phyloP scores from a whole-genome alignment of 2,329 filamentous ascomycete species.

The Cladosporium halotolerans region DNA sequence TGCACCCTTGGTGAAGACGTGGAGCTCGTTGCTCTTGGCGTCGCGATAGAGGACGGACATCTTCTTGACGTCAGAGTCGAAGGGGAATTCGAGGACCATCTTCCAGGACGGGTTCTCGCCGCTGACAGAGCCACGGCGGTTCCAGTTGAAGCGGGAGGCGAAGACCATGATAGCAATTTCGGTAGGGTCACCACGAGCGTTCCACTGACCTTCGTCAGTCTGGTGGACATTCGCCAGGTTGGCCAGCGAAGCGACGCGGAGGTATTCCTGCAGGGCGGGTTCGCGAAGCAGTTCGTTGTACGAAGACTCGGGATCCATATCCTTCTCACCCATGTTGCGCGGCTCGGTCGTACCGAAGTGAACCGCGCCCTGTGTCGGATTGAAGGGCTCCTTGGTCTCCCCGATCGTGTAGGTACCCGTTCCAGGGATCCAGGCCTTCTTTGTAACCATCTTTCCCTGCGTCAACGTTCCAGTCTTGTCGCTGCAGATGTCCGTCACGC shows the following conservation, averaged over 20 bases:
- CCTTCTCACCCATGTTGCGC: conserved; percentile 10
- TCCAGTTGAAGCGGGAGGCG: conserved; percentile 54
- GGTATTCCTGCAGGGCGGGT: conserved; percentile 41
- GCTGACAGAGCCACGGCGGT: conserved; percentile 28
- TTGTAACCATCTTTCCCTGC: conserved; percentile 56
- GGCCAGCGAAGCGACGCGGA: conserved; percentile 58
- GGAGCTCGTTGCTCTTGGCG: conserved; percentile 45
- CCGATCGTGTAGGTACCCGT: conserved; percentile 57
- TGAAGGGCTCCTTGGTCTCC: conserved; percentile 50
- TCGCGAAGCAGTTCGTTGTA: conserved; percentile 8
- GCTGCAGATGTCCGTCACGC: conserved; percentile 61
- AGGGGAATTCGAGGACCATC: conserved; percentile 63
- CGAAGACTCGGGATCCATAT: conserved; percentile 11
- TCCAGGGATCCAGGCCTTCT: conserved; percentile 55
- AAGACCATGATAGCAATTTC: conserved; percentile 73
- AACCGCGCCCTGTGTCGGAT: conserved; percentile 59
- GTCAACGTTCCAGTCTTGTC: conserved; percentile 62
- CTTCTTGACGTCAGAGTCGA: conserved; percentile 68
- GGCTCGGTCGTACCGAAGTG: conserved; percentile 17
- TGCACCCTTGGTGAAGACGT: conserved; percentile 59
- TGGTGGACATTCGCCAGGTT: conserved; percentile 60
- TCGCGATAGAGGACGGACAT: conserved; percentile 67
- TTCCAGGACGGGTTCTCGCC: conserved; percentile 49
- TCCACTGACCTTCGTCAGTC: conserved; percentile 53
- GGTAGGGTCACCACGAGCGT: conserved; percentile 60